phyloP scores from a whole-genome alignment of 202 grass and related monocot genomes.

The Dendrocalamus latiflorus region DNA sequence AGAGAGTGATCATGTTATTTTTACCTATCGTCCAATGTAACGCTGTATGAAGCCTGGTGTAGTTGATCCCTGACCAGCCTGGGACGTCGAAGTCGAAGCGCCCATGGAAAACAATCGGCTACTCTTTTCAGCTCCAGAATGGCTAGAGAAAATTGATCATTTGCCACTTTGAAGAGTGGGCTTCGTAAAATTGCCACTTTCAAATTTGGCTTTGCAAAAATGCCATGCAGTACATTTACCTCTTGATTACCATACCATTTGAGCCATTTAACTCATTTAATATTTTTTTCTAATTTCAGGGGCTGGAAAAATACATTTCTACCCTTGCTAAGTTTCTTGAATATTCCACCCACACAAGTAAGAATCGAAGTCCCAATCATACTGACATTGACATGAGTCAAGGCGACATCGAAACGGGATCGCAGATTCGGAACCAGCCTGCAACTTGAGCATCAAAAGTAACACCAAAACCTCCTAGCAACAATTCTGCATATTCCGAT shows the following conservation, averaged over 20 bases:
- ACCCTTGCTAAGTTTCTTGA: no score
- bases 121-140: conserved; percentile 6
- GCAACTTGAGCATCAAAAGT: neutral
- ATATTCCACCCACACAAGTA: conserved; percentile 17
- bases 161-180: no score
- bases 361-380: neutral
- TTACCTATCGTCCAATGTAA: conserved; percentile 35
- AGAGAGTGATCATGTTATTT: no score
- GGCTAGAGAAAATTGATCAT: no score
- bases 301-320: no score
- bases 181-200: no score
- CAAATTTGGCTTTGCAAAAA: no score
- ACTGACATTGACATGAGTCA: neutral
- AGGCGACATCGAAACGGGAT: neutral
- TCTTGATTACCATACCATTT: no score
- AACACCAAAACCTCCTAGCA: neutral
- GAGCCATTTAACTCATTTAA: no score
- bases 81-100: neutral
- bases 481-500: neutral
- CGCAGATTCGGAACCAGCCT: neutral
- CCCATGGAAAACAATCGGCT: neutral
- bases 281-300: no score
- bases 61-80: neutral
- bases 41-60: conserved; percentile 28
- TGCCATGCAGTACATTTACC: no score